Evolutionary conservation across 2,329 filamentous ascomycete genomes (phyloP).

Genomic region (Diaporthe caulivora): DNA sequence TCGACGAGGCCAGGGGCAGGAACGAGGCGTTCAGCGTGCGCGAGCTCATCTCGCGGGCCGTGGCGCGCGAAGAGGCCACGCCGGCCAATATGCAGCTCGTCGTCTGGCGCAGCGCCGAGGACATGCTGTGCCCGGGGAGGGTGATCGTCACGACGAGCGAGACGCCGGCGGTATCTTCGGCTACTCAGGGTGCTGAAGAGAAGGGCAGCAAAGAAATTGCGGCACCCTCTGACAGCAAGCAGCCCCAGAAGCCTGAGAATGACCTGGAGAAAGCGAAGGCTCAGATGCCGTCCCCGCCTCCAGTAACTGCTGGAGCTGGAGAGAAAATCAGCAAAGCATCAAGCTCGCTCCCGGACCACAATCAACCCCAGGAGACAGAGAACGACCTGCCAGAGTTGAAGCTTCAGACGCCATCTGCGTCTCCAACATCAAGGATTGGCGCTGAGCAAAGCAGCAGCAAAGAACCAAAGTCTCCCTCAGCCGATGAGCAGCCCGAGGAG

Average conservation of each 20-base stretch:
- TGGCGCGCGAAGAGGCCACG: not conserved
- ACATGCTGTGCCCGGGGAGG: not conserved
- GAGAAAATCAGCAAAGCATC: not conserved
- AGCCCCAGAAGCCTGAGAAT: too few species aligned
- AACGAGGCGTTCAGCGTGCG: constrained; percentile 10
- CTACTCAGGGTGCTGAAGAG: too few species aligned
- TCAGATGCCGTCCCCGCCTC: not conserved
- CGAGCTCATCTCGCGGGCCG: constrained; percentile 4
- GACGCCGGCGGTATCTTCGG: not conserved
- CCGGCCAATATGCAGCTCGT: not conserved
- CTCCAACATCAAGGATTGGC: too few species aligned
- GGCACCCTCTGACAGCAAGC: not conserved
- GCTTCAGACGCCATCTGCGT: not conserved
- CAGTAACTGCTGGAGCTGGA: not conserved
- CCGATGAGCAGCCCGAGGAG: too few species aligned
- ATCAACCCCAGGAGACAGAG: not conserved
- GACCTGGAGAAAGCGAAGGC: not conserved
- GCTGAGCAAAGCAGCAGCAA: not conserved
- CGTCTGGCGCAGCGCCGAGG: not conserved
- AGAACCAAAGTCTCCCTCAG: too few species aligned
- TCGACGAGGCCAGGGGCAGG: not conserved
- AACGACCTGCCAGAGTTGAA: not conserved
- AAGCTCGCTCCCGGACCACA: too few species aligned
- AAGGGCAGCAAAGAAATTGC: not conserved
- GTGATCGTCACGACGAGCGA: not conserved